phyloP scores from a whole-genome alignment of 2,329 filamentous ascomycete species.

The Penicillium sumatraense region DNA sequence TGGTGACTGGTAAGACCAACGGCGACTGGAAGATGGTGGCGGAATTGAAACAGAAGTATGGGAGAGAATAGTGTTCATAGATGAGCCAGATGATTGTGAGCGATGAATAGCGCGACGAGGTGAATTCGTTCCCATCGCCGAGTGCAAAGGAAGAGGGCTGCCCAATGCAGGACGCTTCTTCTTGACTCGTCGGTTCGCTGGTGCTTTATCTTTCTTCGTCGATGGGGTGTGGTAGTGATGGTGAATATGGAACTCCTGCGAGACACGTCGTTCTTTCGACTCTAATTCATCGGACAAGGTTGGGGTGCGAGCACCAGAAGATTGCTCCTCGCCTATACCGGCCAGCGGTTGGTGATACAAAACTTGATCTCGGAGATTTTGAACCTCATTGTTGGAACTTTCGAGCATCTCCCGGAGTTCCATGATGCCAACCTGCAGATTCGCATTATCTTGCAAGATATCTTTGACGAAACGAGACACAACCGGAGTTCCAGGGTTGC shows the following conservation, averaged over 20 bases:
- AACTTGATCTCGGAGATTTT: slow-evolving; percentile 80
- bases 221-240: slow-evolving; percentile 84
- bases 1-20: slow-evolving; percentile 47
- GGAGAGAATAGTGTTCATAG: slow-evolving; percentile 65
- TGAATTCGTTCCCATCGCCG: slow-evolving; percentile 31
- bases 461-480: slow-evolving; percentile 97
- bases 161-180: slow-evolving; percentile 71
- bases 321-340: slow-evolving; percentile 28
- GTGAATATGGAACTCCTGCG: slow-evolving; percentile 86
- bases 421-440: slow-evolving; percentile 86
- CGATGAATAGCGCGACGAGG: slow-evolving; percentile 41
- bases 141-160: slow-evolving; percentile 54
- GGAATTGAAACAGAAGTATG: slow-evolving; percentile 64
- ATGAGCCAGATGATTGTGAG: slow-evolving; percentile 46
- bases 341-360: slow-evolving; percentile 74
- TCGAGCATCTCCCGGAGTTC: slow-evolving; percentile 89
- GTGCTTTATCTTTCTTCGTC: slow-evolving; percentile 60
- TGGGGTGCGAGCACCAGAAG: slow-evolving; percentile 40
- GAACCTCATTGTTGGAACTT: slow-evolving; percentile 92
- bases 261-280: slow-evolving; percentile 53
- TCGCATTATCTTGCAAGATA: slow-evolving; percentile 92
- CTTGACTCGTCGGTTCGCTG: slow-evolving; percentile 62
- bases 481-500: slow-evolving; percentile 67
- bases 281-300: slow-evolving; percentile 76
- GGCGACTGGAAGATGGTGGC: slow-evolving; percentile 44